Base-by-base conservation (phyloP, 306 rosid species). In the Pterocarpus santalinus region DNA sequence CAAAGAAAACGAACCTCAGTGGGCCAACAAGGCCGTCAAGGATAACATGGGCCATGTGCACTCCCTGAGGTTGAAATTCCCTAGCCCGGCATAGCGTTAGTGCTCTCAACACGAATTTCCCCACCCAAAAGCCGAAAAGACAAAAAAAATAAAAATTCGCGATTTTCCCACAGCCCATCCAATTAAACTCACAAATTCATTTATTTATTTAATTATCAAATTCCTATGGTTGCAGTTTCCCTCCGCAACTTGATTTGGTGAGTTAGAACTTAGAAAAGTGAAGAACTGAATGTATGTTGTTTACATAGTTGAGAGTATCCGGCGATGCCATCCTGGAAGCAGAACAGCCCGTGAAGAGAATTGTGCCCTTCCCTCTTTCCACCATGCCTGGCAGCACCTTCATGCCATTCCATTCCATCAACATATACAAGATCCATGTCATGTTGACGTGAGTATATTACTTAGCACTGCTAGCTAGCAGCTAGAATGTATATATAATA, bases 301-400 rank as follows among this genome's bases (percentile, higher is more conserved):
- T 88, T 86, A 95, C 99, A 95, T 55, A 91, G 86, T 51, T 91
- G 88, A 2, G 97, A 69, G 85, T 79, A 87, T 65, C 97, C 97
- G 15, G 95, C 93, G 86, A 82, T 84, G 90, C 97, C 97, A 22
- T 74, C 86, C 3, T 93, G 84, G 99, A 95, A 76, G 97, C 93
- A 4, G 97, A 91, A 35, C 97, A 95, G 7, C 97, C 97, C 0
- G 95, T 90, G 63, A 95, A 95, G 16, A 95, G 86, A 89, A 95
- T 93, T 1, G 99, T 95, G 4, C 99, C 99, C 33, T 65, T 91
- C 74, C 99, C 95, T 82, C 92, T 91, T 73, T 92, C 97, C 17
- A 95, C 93, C 99, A 93, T 95, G 0, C 93, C 91, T 6, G 97
- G 95, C 69, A 92, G 86, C 60, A 95, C 97, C 98, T 93, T 77